Evolutionary conservation across 345 rosid species (phyloP).

Genomic region (Xanthoceras sorbifolium): DNA sequence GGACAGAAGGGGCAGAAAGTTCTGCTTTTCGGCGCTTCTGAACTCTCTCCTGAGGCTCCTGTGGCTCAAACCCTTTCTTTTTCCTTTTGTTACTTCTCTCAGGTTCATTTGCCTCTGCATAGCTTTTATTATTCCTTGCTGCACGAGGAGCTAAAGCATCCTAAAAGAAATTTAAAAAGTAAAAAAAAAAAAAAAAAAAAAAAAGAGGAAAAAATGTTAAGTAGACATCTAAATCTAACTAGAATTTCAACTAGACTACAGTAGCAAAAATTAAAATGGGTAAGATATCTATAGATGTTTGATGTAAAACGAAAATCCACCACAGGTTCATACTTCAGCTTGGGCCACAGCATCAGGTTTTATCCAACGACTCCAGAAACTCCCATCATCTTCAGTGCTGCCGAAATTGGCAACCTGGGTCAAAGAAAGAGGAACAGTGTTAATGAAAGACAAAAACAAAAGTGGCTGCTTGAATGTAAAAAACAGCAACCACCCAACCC

Average conservation of each 20-base stretch:
- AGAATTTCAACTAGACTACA: not conserved
- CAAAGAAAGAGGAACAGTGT: slow-evolving; percentile 21
- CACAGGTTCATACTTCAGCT: slow-evolving; percentile 69
- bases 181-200: not conserved
- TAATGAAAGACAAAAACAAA: not conserved
- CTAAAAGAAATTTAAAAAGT: slow-evolving; percentile 35
- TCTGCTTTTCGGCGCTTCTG: slow-evolving; percentile 87
- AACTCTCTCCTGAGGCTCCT: slow-evolving; percentile 63
- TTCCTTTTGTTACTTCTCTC: slow-evolving; percentile 81
- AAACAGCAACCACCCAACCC: not conserved
- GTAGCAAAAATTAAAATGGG: not conserved
- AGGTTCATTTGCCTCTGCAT: slow-evolving; percentile 78
- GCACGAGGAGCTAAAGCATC: slow-evolving; percentile 96
- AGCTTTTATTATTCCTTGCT: slow-evolving; percentile 89
- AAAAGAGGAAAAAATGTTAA: slow-evolving; percentile 14
- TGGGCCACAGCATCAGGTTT: slow-evolving; percentile 86
- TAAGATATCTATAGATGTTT: not conserved
- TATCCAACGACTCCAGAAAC: slow-evolving; percentile 99
- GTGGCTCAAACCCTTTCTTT: slow-evolving; percentile 78
- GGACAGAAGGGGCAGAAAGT: slow-evolving; percentile 54
- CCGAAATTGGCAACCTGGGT: slow-evolving; percentile 90
- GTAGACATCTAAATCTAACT: slow-evolving; percentile 9
- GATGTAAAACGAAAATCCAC: not conserved
- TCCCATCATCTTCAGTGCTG: slow-evolving; percentile 90
- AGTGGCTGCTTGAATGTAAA: not conserved